Conservation (phyloP, 306 rosid genomes). For the Prunus padus region DNA sequence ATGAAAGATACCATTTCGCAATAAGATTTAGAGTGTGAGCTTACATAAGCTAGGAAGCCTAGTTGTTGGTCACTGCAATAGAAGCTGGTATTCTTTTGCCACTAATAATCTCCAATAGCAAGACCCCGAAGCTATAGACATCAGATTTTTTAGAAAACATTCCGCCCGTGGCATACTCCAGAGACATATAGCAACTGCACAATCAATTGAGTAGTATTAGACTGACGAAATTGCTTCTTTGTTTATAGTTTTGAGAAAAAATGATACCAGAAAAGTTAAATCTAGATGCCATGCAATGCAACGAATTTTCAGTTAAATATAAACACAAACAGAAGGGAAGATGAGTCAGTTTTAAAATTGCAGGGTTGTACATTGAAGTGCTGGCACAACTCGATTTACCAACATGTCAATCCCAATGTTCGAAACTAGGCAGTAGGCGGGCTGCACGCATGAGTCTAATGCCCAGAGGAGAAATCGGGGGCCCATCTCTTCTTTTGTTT, state of each 20-base stretch:
- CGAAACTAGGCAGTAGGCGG: too few species aligned
- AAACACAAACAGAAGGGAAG: not conserved
- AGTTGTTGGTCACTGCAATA: not conserved
- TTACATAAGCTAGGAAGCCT: slow-evolving; percentile 32
- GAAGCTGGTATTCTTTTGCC: slow-evolving; percentile 27
- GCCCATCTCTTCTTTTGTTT: too few species aligned
- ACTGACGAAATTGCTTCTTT: not conserved
- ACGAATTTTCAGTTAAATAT: not conserved
- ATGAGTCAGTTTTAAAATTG: not conserved
- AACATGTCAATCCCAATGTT: too few species aligned
- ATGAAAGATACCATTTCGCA: too few species aligned
- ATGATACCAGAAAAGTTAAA: not conserved
- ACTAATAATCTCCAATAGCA: slow-evolving; percentile 34
- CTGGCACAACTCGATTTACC: too few species aligned
- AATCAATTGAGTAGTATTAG: not conserved
- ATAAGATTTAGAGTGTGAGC: not conserved
- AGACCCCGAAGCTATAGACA: slow-evolving; percentile 34
- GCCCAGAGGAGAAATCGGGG: too few species aligned
- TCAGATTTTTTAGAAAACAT: slow-evolving; percentile 25
- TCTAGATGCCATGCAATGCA: not conserved
- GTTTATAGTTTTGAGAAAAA: not conserved
- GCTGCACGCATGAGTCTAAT: too few species aligned
- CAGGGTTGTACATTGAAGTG: not conserved
- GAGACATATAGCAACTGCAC: slow-evolving; percentile 35
- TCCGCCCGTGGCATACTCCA: slow-evolving; percentile 25